Conservation (phyloP, 768 basidiomycete genomes). For the Kondoa malvinella region DNA sequence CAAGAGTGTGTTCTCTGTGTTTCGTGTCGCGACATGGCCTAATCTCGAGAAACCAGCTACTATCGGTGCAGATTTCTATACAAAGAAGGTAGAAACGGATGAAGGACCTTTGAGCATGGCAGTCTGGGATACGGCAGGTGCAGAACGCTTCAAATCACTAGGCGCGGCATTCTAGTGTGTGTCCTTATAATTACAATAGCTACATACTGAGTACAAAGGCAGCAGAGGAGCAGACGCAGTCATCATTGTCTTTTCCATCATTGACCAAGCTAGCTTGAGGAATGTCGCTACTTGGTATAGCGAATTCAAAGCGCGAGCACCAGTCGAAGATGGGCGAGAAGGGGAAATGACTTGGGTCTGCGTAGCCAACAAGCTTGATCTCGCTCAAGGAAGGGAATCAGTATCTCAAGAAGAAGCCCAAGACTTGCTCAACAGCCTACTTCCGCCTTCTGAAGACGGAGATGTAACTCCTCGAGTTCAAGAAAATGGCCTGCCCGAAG, state of each 20-base stretch:
- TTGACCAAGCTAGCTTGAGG: not conserved
- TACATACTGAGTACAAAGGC: slow-evolving; percentile 8
- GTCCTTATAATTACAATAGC: slow-evolving; percentile 2
- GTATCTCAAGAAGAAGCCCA: slow-evolving; percentile 11
- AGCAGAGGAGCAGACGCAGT: slow-evolving; percentile 15
- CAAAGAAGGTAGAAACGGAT: slow-evolving; percentile 14
- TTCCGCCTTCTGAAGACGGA: slow-evolving; percentile 5
- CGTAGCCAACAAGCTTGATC: slow-evolving; percentile 17
- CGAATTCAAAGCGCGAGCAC: slow-evolving; percentile 13
- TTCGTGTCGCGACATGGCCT: slow-evolving; percentile 1
- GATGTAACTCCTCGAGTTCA: not conserved
- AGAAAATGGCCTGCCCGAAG: too few species aligned
- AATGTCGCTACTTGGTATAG: slow-evolving; percentile 9
- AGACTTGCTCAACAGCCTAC: slow-evolving; percentile 1
- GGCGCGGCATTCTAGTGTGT: slow-evolving; percentile 1
- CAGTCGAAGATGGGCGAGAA: slow-evolving; percentile 13
- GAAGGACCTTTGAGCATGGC: slow-evolving; percentile 7
- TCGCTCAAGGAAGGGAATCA: not conserved
- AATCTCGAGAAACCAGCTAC: slow-evolving; percentile 17
- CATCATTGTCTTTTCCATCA: slow-evolving; percentile 17
- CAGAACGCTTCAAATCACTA: slow-evolving; percentile 14
- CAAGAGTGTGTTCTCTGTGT: slow-evolving; percentile 8
- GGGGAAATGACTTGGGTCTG: slow-evolving; percentile 14
- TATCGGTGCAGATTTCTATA: slow-evolving; percentile 17
- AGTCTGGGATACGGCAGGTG: slow-evolving; percentile 20